Conservation (phyloP, 2,329 filamentous ascomycete species). For the Penicillium rolfsii region DNA sequence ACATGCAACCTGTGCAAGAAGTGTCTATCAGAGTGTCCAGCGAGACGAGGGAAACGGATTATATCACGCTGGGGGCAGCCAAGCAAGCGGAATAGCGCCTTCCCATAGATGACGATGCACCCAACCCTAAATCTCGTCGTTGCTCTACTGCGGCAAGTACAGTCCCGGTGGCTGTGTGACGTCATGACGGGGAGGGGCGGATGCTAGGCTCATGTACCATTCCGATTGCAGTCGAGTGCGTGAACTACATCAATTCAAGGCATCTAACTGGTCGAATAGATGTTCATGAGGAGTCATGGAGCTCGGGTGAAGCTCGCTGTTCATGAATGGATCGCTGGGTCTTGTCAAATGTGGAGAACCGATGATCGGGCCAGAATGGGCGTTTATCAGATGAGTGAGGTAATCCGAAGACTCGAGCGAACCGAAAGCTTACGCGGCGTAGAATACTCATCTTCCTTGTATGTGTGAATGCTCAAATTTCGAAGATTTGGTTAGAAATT, state of each 20-base stretch:
- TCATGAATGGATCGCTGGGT: conserved; percentile 2
- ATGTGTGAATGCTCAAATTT: background rate
- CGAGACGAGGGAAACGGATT: background rate
- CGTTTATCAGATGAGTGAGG: conserved; percentile 5
- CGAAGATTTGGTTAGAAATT: background rate
- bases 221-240: conserved; percentile 26
- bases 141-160: conserved; percentile 18
- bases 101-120: conserved; percentile 29
- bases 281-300: background rate
- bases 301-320: background rate
- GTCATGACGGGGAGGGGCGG: conserved; percentile 37
- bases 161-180: conserved; percentile 33
- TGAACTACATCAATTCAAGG: conserved; percentile 11
- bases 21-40: background rate
- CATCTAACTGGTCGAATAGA: conserved; percentile 2
- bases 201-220: conserved; percentile 33
- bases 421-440: background rate
- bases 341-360: background rate
- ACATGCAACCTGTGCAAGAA: background rate
- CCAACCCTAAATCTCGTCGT: conserved; percentile 20
- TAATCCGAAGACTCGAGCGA: background rate
- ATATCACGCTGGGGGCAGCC: background rate
- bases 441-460: background rate
- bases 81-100: conserved; percentile 10
- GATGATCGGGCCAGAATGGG: background rate